A percentile compares a stretch with the other conserved stretches of the same genome.
Conservation (phyloP, 2,329 filamentous ascomycete species). For the Penicillium sp. region DNA sequence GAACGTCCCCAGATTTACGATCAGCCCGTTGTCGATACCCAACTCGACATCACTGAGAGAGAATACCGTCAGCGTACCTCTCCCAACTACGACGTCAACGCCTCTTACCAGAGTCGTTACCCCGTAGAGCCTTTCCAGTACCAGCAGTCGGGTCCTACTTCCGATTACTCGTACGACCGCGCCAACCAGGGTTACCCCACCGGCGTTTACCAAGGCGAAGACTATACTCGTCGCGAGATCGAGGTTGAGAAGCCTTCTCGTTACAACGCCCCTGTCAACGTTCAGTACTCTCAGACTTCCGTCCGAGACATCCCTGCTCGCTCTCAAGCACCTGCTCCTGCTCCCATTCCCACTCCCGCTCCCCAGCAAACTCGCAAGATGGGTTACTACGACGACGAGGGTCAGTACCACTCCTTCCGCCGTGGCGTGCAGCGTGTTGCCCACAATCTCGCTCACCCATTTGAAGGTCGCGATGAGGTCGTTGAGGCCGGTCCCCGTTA, state of each 20-base stretch:
- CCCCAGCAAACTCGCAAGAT: constrained; percentile 56
- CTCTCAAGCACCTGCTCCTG: constrained; percentile 18
- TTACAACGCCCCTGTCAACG: constrained; percentile 42
- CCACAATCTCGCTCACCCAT: constrained; percentile 65
- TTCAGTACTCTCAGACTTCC: constrained; percentile 52
- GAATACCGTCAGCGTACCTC: constrained; percentile 65
- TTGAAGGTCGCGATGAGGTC: constrained; percentile 54
- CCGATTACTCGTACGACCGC: constrained; percentile 34
- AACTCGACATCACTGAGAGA: constrained; percentile 57
- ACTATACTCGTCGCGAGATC: constrained; percentile 29
- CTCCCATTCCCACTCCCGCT: neutral
- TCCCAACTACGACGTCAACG: constrained; percentile 53
- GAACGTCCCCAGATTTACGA: constrained; percentile 43
- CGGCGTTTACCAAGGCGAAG: constrained; percentile 44
- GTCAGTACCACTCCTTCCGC: constrained; percentile 73
- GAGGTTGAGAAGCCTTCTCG: constrained; percentile 32
- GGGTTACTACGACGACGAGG: constrained; percentile 80
- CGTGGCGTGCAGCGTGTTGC: constrained; percentile 67
- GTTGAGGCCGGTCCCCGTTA: constrained; percentile 47
- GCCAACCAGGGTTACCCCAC: constrained; percentile 35
- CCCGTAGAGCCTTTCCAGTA: constrained; percentile 27
- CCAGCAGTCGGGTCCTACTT: constrained; percentile 17
- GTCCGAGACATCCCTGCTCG: constrained; percentile 51
- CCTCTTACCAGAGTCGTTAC: constrained; percentile 42
- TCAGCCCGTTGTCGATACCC: constrained; percentile 46